Evolutionary conservation across 2,329 filamentous ascomycete genomes (phyloP).

Genomic region (Pyrenochaeta sp.): DNA sequence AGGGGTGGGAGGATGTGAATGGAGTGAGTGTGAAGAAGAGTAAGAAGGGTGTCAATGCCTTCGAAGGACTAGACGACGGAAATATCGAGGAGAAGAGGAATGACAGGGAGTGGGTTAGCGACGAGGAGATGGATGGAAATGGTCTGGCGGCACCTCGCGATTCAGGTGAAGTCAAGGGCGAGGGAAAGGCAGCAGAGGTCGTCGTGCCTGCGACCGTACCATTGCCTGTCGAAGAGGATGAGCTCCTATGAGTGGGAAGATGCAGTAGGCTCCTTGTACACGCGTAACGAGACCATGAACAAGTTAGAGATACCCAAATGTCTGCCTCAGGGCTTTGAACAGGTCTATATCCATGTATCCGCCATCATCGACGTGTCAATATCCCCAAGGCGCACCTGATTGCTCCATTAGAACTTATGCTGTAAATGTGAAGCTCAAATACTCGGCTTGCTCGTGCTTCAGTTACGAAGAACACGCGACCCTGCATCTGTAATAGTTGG

Average conservation of each 20-base stretch:
- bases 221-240: slow-evolving; percentile 34
- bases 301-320: background rate
- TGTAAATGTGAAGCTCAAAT: background rate
- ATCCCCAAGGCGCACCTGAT: background rate
- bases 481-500: no score
- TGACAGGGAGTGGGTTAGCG: slow-evolving; percentile 37
- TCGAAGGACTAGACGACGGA: slow-evolving; percentile 25
- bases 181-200: slow-evolving; percentile 24
- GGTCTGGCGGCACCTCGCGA: slow-evolving; percentile 7
- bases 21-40: slow-evolving; percentile 27
- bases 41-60: slow-evolving; percentile 20
- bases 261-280: background rate
- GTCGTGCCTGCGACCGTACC: slow-evolving; percentile 23
- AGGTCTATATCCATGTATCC: background rate
- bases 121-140: slow-evolving; percentile 42
- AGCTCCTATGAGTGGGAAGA: slow-evolving; percentile 30
- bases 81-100: slow-evolving; percentile 16
- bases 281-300: background rate
- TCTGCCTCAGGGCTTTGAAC: background rate
- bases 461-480: no score
- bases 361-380: background rate
- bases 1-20: slow-evolving; percentile 52
- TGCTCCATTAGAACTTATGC: background rate
- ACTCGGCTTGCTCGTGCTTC: no score
- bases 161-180: slow-evolving; percentile 13